phyloP scores from a whole-genome alignment of 805 yeast species.

The Yarrowia alimentaria region DNA sequence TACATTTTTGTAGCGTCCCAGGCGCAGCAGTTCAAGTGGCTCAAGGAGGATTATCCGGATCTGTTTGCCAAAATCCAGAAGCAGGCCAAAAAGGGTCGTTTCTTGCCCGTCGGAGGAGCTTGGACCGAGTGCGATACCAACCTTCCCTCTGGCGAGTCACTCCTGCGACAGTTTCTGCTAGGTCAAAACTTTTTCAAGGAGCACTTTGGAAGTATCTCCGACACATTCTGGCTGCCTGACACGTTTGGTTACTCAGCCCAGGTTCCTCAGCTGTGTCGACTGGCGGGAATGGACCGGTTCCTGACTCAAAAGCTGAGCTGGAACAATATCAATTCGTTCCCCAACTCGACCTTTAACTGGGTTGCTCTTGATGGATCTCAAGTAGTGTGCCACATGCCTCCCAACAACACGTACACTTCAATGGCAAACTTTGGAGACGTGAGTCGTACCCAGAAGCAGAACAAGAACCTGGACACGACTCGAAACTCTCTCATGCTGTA shows the following conservation, averaged over 20 bases:
- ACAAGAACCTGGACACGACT: constrained; percentile 77
- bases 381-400: constrained; percentile 96
- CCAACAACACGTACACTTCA: constrained; percentile 93
- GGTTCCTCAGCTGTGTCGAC: constrained; percentile 85
- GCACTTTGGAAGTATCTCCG: constrained; percentile 73
- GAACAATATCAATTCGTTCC: constrained; percentile 92
- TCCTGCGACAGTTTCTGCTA: constrained; percentile 80
- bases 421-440: constrained; percentile 92
- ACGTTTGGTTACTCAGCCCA: constrained; percentile 96
- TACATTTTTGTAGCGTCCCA: constrained; percentile 93
- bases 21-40: constrained; percentile 94
- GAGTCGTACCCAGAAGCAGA: constrained; percentile 70
- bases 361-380: constrained; percentile 92
- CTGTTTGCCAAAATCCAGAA: constrained; percentile 59
- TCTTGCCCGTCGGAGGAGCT: constrained; percentile 91
- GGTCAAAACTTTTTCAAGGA: constrained; percentile 85
- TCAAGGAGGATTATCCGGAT: constrained; percentile 80
- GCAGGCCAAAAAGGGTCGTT: constrained; percentile 66
- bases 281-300: constrained; percentile 81
- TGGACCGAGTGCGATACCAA: constrained; percentile 99
- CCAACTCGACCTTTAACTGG: constrained; percentile 92
- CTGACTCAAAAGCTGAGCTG: constrained; percentile 92
- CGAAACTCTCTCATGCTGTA: constrained; percentile 78
- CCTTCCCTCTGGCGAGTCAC: constrained; percentile 90
- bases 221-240: constrained; percentile 93